Evolutionary conservation across 768 basidiomycete species (phyloP), one percentile per base, ranked within the genome.

Genomic region (Agaricus sinodeliciosus): DNA sequence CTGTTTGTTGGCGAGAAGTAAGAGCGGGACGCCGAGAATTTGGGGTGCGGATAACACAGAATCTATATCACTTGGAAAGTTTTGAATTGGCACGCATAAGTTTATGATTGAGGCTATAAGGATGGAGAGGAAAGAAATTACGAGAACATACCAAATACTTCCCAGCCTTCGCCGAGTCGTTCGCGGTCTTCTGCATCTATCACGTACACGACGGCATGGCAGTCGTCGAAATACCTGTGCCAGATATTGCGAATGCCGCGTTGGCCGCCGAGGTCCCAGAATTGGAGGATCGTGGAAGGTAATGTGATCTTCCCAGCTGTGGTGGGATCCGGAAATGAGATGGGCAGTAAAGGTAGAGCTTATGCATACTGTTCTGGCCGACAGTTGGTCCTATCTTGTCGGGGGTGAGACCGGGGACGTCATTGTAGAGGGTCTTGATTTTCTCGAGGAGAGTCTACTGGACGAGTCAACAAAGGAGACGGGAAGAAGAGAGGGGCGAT

Each of bases 191-290:
- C 81, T 8, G 94, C 92, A 66, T 99, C 96, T 48, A 99, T 82
- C 48, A 98, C 88, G 61, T 90, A 99, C 37, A 89, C 92, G 42
- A 98, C 91, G 7, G 94, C 95, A 66, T 99, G 95, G 58, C 94
- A 96, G 65, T 97, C 94, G 51, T 91, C 87, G 66, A 95, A 97
- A 69, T 99, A 99, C 51, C 81, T 76, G 55, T 86, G 83, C 94
- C 95, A 98, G 58, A 99, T 95, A 34, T 84, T 86, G 26, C 95
- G 79, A 37, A 99, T 95, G 19, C 94, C 93, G 1, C 87, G 75
- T 64, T 98, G 95, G 0, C 95, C 95, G 9, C 96, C 95, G 9
- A 99, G 76, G 64, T 99, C 96, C 84, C 93, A 96, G 76, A 98
- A 97, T 63, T 92, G 90, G 25, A 98, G 80, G 26, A 95, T 87